Evolutionary conservation across 2,329 filamentous ascomycete species (phyloP).

Genomic region (Nemania sp.): DNA sequence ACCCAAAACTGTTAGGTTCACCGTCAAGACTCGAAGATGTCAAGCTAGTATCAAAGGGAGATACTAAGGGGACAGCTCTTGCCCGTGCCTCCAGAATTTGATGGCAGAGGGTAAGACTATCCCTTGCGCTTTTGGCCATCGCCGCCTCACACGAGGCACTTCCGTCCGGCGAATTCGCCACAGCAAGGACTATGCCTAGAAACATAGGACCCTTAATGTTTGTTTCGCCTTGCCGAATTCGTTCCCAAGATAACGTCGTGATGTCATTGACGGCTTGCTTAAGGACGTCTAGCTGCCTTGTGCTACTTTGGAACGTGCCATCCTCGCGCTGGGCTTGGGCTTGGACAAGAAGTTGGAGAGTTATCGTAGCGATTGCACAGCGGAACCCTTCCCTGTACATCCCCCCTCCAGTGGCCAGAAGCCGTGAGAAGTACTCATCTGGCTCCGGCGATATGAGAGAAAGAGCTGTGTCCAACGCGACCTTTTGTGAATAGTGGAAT

Average conservation of each 20-base stretch:
- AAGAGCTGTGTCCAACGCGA: slow-evolving; percentile 59
- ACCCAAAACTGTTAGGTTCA: slow-evolving; percentile 40
- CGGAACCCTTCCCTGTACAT: slow-evolving; percentile 57
- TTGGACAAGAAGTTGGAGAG: slow-evolving; percentile 54
- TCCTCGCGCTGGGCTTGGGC: slow-evolving; percentile 48
- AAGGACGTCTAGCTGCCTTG: slow-evolving; percentile 49
- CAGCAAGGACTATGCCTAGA: slow-evolving; percentile 54
- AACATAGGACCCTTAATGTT: slow-evolving; percentile 60
- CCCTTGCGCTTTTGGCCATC: slow-evolving; percentile 51
- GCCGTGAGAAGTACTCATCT: slow-evolving; percentile 53
- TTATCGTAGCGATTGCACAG: slow-evolving; percentile 51
- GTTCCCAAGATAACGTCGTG: slow-evolving; percentile 46
- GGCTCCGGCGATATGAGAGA: slow-evolving; percentile 53
- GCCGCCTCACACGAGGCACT: slow-evolving; percentile 43
- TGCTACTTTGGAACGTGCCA: slow-evolving; percentile 48
- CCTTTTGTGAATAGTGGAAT: slow-evolving; percentile 63
- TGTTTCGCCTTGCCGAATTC: slow-evolving; percentile 57
- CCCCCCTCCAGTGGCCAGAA: slow-evolving; percentile 55
- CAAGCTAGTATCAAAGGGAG: slow-evolving; percentile 36
- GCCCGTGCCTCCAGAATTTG: slow-evolving; percentile 45
- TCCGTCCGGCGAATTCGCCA: slow-evolving; percentile 54
- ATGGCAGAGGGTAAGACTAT: slow-evolving; percentile 52
- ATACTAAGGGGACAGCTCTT: slow-evolving; percentile 30
- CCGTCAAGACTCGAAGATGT: slow-evolving; percentile 40
- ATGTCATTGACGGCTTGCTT: slow-evolving; percentile 50